Evolutionary conservation across 2,329 filamentous ascomycete species (phyloP).

Genomic region (Fusarium foetens): DNA sequence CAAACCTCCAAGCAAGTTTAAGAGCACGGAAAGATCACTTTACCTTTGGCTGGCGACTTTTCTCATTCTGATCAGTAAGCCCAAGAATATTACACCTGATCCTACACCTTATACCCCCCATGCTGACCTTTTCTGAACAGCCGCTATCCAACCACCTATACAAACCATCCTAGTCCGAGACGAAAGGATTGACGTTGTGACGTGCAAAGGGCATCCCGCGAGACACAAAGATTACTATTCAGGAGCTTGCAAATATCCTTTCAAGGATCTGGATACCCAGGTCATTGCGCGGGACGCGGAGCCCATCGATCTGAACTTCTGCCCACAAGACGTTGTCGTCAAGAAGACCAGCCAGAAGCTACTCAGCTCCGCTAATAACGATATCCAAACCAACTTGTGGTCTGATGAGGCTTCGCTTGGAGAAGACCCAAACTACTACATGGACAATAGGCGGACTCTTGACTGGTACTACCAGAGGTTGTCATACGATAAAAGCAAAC

Average conservation of each 20-base stretch:
- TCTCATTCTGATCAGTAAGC: constrained; percentile 26
- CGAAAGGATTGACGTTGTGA: background rate
- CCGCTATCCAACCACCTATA: constrained; percentile 7
- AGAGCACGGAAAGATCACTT: background rate
- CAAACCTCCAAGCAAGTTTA: accelerated
- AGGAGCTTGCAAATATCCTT: too few relatives aligned
- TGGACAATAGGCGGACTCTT: background rate
- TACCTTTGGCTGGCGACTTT: constrained; percentile 8
- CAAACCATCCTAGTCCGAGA: constrained; percentile 8
- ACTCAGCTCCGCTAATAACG: background rate
- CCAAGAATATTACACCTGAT: background rate
- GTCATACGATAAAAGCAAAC: background rate
- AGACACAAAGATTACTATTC: too few relatives aligned
- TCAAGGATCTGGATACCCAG: background rate
- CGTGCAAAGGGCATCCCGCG: constrained; percentile 2
- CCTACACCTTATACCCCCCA: accelerated
- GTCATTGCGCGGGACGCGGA: constrained; percentile 12
- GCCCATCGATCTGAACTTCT: background rate
- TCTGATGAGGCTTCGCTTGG: background rate
- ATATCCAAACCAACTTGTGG: constrained; percentile 15
- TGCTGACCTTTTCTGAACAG: constrained; percentile 8
- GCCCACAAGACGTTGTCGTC: background rate
- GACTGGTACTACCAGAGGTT: background rate
- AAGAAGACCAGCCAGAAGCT: constrained; percentile 1
- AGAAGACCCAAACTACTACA: background rate